Evolutionary conservation across 106 monocot species (phyloP).

Genomic region (Posidonia australis): DNA sequence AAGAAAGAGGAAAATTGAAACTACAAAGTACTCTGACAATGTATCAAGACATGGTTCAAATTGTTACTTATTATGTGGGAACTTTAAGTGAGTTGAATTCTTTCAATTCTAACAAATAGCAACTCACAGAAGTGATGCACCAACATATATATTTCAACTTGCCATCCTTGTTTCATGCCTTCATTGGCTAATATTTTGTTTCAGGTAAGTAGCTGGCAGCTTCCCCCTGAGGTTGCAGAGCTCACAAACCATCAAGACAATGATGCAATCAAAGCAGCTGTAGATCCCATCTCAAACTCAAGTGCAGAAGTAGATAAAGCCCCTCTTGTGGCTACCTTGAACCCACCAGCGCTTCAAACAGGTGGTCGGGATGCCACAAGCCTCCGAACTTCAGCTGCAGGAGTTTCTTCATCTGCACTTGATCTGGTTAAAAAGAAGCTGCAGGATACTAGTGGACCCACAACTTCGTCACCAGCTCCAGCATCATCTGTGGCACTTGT

Average conservation of each 20-base stretch:
- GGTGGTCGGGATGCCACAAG: constrained; percentile 66
- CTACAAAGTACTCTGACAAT: no score
- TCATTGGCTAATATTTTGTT: not conserved
- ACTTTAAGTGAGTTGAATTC: no score
- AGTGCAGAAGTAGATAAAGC: constrained; percentile 28
- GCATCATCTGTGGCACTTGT: constrained; percentile 20
- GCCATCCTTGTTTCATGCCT: no score
- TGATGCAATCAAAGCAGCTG: constrained; percentile 26
- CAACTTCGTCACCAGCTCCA: constrained; percentile 31
- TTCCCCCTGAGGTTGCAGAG: constrained; percentile 66
- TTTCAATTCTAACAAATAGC: no score
- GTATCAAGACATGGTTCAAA: no score
- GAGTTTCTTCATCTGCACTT: constrained; percentile 65
- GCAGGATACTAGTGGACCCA: constrained; percentile 64
- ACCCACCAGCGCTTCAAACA: constrained; percentile 48
- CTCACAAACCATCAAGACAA: constrained; percentile 41
- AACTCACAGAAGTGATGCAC: no score
- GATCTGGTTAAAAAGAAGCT: constrained; percentile 96
- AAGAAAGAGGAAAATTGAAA: no score
- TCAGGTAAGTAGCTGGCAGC: constrained; percentile 97
- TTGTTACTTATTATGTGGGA: no score
- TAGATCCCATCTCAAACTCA: constrained; percentile 26
- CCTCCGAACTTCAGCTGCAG: constrained; percentile 34
- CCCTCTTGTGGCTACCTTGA: constrained; percentile 16
- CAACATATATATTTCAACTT: not conserved